These are phyloP conservation scores for Rhynchospora pubera DNA, from an alignment of 176 grass and related monocot species.

Conservation along the genomic window DNA sequence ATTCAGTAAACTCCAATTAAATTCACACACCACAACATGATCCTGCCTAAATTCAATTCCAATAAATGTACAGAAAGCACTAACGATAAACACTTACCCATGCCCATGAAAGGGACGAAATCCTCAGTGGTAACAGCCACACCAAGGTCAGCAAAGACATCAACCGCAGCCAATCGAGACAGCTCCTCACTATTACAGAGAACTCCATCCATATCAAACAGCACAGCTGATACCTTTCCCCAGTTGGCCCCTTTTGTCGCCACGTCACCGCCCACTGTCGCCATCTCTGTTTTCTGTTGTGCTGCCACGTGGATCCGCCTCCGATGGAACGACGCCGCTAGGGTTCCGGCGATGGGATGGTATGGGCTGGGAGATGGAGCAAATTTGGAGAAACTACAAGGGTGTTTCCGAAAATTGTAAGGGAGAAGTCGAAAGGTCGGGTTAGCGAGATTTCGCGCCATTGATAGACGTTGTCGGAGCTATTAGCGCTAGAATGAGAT, in stretches of 20 bases:
- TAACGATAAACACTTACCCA: slow-evolving; percentile 46
- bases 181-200: slow-evolving; percentile 95
- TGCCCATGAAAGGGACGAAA: slow-evolving; percentile 93
- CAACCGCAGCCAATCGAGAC: slow-evolving; percentile 65
- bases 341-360: background rate
- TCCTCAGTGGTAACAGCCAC: slow-evolving; percentile 79
- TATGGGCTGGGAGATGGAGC: slow-evolving; percentile 27
- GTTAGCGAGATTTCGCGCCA: slow-evolving; percentile 58
- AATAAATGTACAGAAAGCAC: background rate
- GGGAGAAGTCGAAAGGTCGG: slow-evolving; percentile 23
- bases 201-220: slow-evolving; percentile 96
- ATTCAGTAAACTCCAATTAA: background rate
- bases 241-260: slow-evolving; percentile 22
- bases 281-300: slow-evolving; percentile 17
- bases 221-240: slow-evolving; percentile 83
- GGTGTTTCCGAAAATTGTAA: slow-evolving; percentile 26
- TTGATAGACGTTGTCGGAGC: background rate
- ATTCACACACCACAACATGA: background rate
- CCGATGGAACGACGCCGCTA: slow-evolving; percentile 12
- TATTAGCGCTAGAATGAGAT: background rate
- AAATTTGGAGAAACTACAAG: slow-evolving; percentile 17
- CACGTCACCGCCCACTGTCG: slow-evolving; percentile 19
- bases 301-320: slow-evolving; percentile 15
- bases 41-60: background rate
- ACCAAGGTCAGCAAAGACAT: slow-evolving; percentile 83